Evolutionary conservation across 805 yeast genomes (phyloP).

Genomic region (Schwanniomyces vanrijiae): DNA sequence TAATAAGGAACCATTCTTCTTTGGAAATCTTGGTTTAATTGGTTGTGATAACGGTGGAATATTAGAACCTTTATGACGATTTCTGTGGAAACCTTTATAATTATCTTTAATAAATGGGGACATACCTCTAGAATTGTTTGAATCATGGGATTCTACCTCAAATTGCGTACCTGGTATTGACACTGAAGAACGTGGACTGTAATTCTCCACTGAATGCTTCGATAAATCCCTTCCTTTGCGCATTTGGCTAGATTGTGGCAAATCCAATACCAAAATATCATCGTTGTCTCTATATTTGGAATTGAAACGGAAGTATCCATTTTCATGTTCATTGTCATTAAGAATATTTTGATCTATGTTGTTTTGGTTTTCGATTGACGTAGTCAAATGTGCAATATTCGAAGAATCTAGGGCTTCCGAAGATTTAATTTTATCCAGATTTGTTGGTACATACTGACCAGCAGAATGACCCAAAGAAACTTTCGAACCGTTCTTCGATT

Average conservation of each 20-base stretch:
- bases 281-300: constrained; percentile 1
- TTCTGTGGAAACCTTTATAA: constrained; percentile 43
- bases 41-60: constrained; percentile 51
- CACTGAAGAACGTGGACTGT: constrained; percentile 24
- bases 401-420: not conserved
- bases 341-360: not conserved
- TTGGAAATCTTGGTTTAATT: constrained; percentile 45
- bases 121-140: not conserved
- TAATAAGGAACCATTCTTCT: constrained; percentile 35
- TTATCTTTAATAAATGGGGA: constrained; percentile 14
- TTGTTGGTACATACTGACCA: not conserved
- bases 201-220: constrained; percentile 2
- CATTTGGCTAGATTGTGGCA: not conserved
- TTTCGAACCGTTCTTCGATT: constrained; percentile 8
- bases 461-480: constrained; percentile 2
- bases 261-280: not conserved
- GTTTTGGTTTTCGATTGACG: not conserved
- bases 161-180: constrained; percentile 1
- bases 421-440: not conserved
- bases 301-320: constrained; percentile 1
- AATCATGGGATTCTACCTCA: not conserved
- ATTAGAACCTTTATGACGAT: constrained; percentile 27
- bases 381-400: not conserved
- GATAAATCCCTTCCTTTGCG: not conserved
- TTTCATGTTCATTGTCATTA: constrained; percentile 1